These are phyloP conservation scores for Talaromyces sp. DNA, from an alignment of 2,329 filamentous ascomycete genomes.

Conservation along the genomic window DNA sequence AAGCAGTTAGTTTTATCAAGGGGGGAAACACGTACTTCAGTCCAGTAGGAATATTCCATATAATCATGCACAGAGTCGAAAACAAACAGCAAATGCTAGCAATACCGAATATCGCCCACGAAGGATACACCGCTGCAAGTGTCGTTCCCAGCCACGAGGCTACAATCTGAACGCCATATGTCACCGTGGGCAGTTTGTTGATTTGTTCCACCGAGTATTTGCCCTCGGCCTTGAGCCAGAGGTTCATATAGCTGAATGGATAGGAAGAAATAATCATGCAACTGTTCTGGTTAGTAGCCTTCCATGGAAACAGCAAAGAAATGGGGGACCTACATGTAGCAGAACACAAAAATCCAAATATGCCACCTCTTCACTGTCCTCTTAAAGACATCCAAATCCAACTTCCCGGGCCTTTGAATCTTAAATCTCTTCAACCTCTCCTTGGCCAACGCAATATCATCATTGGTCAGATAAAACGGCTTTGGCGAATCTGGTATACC, in stretches of 20 bases:
- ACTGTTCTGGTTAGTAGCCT: conserved; percentile 22
- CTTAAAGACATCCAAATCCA: conserved; percentile 46
- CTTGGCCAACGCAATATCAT: conserved; percentile 39
- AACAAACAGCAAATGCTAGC: conserved; percentile 42
- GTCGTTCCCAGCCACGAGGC: conserved; percentile 51
- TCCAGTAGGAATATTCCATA: conserved; percentile 51
- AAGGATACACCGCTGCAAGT: conserved; percentile 50
- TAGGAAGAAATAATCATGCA: conserved; percentile 49
- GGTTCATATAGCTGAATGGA: conserved; percentile 48
- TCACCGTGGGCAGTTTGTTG: conserved; percentile 51
- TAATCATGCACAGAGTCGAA: conserved; percentile 46
- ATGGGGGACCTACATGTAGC: conserved; percentile 47
- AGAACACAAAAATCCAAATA: conserved; percentile 50
- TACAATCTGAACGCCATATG: conserved; percentile 49
- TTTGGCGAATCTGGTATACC: conserved; percentile 42
- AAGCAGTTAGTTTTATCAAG: neutral
- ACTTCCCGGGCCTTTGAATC: conserved; percentile 35
- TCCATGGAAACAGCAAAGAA: conserved; percentile 6
- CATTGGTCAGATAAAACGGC: conserved; percentile 37
- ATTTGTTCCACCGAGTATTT: conserved; percentile 48
- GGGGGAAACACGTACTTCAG: conserved; percentile 38
- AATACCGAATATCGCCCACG: conserved; percentile 49
- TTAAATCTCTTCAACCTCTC: conserved; percentile 29
- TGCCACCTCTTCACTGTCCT: conserved; percentile 50
- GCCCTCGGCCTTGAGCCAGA: conserved; percentile 52